Evolutionary conservation across 1,284 basidiomycete species (phyloP).

Genomic region (Afroboletus lepidellus): DNA sequence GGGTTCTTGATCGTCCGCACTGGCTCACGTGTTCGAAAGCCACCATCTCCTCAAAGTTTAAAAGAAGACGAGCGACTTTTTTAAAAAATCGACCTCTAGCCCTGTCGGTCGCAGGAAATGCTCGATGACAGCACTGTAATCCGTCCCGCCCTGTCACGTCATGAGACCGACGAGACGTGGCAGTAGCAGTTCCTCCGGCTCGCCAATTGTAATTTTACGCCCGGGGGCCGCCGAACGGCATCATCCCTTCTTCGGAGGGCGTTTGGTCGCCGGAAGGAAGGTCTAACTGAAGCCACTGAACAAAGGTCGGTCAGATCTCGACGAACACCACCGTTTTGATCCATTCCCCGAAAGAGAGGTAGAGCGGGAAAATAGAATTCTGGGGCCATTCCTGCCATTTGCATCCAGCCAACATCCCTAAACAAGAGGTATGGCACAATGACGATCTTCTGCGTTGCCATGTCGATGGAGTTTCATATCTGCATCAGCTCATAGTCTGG

Average conservation of each 20-base stretch:
- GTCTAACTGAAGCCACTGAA: too few relatives aligned
- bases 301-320: neutral
- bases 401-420: neutral
- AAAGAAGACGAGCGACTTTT: too few relatives aligned
- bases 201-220: neutral
- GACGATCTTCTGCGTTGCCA: constrained; percentile 2
- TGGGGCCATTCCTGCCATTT: neutral
- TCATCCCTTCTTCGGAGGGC: neutral
- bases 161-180: too few relatives aligned
- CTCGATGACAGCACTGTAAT: too few relatives aligned
- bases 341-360: neutral
- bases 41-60: too few relatives aligned
- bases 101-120: too few relatives aligned
- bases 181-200: neutral
- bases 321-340: too few relatives aligned
- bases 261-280: neutral
- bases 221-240: neutral
- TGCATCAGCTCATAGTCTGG: neutral
- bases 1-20: too few relatives aligned
- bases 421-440: neutral
- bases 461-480: constrained; percentile 5
- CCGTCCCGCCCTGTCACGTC: too few relatives aligned
- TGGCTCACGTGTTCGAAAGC: too few relatives aligned
- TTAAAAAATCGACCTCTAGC: too few relatives aligned
- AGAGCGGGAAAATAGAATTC: neutral